Percentiles rank a stretch among this genome's conserved stretches.
Conservation (phyloP, 768 basidiomycete species). For the Termitomyces sp. region DNA sequence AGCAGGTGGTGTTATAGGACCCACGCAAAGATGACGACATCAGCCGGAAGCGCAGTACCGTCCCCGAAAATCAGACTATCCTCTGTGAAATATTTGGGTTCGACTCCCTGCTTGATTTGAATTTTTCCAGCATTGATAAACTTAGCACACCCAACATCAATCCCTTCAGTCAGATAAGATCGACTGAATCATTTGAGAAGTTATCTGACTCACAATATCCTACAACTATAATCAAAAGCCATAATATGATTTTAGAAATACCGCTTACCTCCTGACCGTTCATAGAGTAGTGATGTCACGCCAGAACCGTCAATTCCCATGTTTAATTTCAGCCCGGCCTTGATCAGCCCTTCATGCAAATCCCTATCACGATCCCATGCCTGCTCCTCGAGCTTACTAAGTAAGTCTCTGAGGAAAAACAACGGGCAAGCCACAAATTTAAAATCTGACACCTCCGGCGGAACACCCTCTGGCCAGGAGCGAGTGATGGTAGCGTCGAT, state of each 20-base stretch:
- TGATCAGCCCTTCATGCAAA: constrained; percentile 26
- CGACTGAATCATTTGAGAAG: neutral
- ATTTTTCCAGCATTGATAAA: constrained; percentile 49
- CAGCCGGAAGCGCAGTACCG: constrained; percentile 31
- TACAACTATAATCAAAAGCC: neutral
- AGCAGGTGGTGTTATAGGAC: neutral
- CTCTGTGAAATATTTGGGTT: constrained; percentile 29
- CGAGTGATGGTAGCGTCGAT: neutral
- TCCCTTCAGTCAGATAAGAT: constrained; percentile 15
- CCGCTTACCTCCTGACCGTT: constrained; percentile 25
- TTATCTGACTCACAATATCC: neutral
- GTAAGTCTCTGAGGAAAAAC: constrained; percentile 15
- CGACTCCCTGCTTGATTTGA: constrained; percentile 49
- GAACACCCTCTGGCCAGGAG: constrained; percentile 15
- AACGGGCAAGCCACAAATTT: constrained; percentile 18
- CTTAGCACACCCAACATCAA: constrained; percentile 45
- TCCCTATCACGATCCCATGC: constrained; percentile 23
- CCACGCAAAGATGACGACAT: constrained; percentile 41
- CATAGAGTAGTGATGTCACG: constrained; percentile 18
- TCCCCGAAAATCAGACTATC: constrained; percentile 31
- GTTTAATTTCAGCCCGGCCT: constrained; percentile 30
- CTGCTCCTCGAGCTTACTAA: constrained; percentile 11
- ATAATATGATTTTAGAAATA: neutral
- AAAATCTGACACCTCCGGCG: constrained; percentile 20
- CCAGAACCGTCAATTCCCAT: constrained; percentile 29